These are phyloP conservation scores for Xerophyta viscosa DNA, from an alignment of 106 monocot genomes.

Conservation along the genomic window DNA sequence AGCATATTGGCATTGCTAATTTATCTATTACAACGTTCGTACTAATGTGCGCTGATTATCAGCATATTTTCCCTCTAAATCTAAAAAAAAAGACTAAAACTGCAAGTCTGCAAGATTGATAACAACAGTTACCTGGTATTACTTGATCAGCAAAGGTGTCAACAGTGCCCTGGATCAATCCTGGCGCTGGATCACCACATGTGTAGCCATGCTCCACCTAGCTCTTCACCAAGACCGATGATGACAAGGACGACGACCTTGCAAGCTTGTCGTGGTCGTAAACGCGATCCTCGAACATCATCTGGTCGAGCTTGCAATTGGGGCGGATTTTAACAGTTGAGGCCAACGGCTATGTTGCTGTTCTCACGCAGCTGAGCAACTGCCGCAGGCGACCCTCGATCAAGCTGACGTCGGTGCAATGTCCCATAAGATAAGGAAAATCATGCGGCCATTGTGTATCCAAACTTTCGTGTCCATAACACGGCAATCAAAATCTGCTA, in stretches of 20 bases:
- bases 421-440: conserved; percentile 17
- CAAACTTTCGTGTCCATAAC: conserved; percentile 44
- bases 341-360: conserved; percentile 5
- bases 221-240: conserved; percentile 62
- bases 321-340: neutral
- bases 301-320: conserved; percentile 41
- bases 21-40: no score
- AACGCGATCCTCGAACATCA: conserved; percentile 51
- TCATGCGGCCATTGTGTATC: conserved; percentile 52
- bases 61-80: no score
- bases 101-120: no score
- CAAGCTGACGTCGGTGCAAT: conserved; percentile 12
- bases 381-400: conserved; percentile 13
- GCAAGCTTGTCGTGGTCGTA: conserved; percentile 18
- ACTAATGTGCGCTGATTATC: no score
- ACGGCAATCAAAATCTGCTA: conserved; percentile 39
- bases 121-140: conserved; percentile 55
- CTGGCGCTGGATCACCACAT: conserved; percentile 59
- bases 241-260: neutral
- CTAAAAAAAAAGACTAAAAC: no score
- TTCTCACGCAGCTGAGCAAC: neutral
- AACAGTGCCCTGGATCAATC: conserved; percentile 81
- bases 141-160: conserved; percentile 62
- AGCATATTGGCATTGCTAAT: no score
- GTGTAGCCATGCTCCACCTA: conserved; percentile 85